Conservation (phyloP, 2,329 filamentous ascomycete genomes). For the Pseudopithomyces chartarum region DNA sequence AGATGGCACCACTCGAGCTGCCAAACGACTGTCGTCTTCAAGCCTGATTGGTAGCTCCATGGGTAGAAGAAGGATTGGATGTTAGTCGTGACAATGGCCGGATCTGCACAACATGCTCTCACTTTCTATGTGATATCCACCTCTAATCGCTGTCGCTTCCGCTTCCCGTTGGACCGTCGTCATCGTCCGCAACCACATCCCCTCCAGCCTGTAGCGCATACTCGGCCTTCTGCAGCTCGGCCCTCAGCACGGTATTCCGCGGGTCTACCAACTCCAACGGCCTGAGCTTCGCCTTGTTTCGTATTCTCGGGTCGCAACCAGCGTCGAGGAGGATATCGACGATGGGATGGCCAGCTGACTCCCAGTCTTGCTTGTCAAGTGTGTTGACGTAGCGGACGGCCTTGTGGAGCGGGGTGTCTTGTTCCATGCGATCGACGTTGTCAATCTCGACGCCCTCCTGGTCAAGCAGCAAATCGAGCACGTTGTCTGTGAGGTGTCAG, state of each 20-base stretch:
- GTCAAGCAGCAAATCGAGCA: slow-evolving; percentile 82
- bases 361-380: slow-evolving; percentile 66
- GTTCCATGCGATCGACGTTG: slow-evolving; percentile 70
- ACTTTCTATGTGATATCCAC: neutral
- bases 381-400: slow-evolving; percentile 78
- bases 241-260: slow-evolving; percentile 64
- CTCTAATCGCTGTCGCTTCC: slow-evolving; percentile 52
- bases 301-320: slow-evolving; percentile 66
- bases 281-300: slow-evolving; percentile 75
- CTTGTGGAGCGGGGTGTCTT: slow-evolving; percentile 80
- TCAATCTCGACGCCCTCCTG: slow-evolving; percentile 86
- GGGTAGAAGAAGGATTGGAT: neutral
- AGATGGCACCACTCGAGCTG: neutral
- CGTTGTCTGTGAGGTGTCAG: slow-evolving; percentile 63
- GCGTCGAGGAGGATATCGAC: slow-evolving; percentile 84
- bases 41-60: too few species aligned
- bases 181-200: slow-evolving; percentile 57
- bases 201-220: slow-evolving; percentile 59
- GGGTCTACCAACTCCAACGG: slow-evolving; percentile 76
- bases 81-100: neutral
- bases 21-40: neutral
- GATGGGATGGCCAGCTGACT: slow-evolving; percentile 69
- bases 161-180: slow-evolving; percentile 53
- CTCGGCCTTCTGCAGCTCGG: slow-evolving; percentile 72
- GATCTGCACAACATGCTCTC: neutral